Conservation (phyloP, 2,329 filamentous ascomycete genomes). For the Xylariaceae sp. region DNA sequence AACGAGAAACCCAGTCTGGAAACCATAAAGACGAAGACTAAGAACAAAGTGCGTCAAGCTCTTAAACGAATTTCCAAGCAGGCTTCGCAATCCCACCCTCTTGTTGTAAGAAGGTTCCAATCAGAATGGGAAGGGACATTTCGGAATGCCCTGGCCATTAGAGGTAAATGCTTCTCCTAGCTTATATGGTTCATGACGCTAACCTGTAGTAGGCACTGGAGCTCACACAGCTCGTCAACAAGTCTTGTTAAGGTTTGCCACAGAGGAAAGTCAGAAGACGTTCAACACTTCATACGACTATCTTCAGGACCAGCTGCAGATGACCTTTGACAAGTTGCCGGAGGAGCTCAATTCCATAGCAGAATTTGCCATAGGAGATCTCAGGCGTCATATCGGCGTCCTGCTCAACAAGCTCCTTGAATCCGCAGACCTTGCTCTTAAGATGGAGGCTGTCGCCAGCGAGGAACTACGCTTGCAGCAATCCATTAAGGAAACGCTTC, state of each 20-base stretch:
- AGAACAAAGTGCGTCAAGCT: neutral
- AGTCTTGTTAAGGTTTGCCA: neutral
- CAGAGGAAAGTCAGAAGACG: neutral
- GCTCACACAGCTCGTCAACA: neutral
- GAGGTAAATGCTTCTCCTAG: neutral
- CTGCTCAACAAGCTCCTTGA: slow-evolving; percentile 16
- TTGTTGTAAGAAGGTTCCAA: neutral
- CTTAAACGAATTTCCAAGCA: neutral
- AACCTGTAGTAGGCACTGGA: neutral
- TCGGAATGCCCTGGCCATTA: neutral
- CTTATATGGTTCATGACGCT: too few species aligned
- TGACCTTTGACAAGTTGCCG: neutral
- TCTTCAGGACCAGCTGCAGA: neutral
- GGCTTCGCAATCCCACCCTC: neutral
- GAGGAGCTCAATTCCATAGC: neutral
- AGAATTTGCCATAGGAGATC: neutral
- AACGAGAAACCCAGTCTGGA: neutral
- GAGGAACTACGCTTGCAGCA: neutral
- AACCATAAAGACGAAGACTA: neutral
- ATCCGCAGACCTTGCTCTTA: neutral
- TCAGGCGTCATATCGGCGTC: neutral
- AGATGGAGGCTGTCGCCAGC: slow-evolving; percentile 3
- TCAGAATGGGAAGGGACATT: neutral
- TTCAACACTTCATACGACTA: neutral
- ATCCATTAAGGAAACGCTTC: neutral